These are phyloP conservation scores for Cryphonectria radicalis DNA, from an alignment of 2,329 filamentous ascomycete genomes.

Conservation along the genomic window DNA sequence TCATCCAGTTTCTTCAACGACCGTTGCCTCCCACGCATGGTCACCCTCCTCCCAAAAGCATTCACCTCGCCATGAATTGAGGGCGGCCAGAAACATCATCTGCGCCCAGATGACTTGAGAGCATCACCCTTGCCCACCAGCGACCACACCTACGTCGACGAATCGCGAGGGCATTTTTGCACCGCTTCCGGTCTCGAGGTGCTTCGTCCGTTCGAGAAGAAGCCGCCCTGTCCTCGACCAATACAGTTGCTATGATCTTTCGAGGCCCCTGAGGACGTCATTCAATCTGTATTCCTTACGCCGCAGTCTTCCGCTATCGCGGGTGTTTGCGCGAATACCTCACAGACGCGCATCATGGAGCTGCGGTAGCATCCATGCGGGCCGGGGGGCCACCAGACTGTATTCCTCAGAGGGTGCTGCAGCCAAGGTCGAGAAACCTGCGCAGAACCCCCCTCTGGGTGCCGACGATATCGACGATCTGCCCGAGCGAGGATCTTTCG, in stretches of 20 bases:
- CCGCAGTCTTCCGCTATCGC: constrained; percentile 45
- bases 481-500: constrained; percentile 18
- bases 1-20: constrained; percentile 27
- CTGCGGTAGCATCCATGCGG: constrained; percentile 43
- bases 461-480: constrained; percentile 17
- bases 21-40: constrained; percentile 18
- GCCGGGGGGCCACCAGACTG: constrained; percentile 45
- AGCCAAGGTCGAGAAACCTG: constrained; percentile 24
- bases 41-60: not conserved
- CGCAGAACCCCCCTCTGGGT: constrained; percentile 7
- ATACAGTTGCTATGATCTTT: constrained; percentile 35
- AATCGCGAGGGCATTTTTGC: not conserved
- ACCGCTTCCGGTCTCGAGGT: constrained; percentile 10
- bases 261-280: constrained; percentile 35
- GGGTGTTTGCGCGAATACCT: constrained; percentile 49
- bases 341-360: constrained; percentile 44
- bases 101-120: constrained; percentile 26
- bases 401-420: constrained; percentile 29
- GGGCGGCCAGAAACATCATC: constrained; percentile 7
- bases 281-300: constrained; percentile 49
- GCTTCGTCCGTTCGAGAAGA: constrained; percentile 10
- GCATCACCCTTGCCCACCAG: not conserved
- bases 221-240: not conserved
- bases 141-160: not conserved
- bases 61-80: constrained; percentile 4